These are phyloP conservation scores for Thielaviopsis musarum DNA, from an alignment of 2,329 filamentous ascomycete genomes.

Conservation along the genomic window DNA sequence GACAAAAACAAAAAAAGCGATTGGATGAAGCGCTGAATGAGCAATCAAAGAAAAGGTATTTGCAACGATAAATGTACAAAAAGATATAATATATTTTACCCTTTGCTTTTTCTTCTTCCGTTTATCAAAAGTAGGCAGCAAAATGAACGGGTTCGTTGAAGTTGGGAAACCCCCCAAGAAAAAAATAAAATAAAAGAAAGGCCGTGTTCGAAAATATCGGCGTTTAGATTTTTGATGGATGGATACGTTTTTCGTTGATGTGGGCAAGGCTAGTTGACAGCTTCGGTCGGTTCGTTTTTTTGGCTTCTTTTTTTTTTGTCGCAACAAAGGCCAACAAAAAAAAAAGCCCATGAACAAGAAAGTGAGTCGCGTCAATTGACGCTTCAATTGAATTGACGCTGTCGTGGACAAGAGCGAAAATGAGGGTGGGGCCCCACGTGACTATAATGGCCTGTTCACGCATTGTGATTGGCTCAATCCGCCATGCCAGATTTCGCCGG, in stretches of 20 bases:
- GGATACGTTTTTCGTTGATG: not conserved
- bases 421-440: conserved; percentile 8
- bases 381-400: too few relatives aligned
- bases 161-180: too few relatives aligned
- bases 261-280: not conserved
- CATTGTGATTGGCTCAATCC: conserved; percentile 3
- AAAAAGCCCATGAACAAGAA: not conserved
- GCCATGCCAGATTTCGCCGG: not conserved
- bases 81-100: too few relatives aligned
- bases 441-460: not conserved
- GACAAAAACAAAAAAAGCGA: not conserved
- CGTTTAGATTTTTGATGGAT: not conserved
- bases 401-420: conserved; percentile 7
- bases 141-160: too few relatives aligned
- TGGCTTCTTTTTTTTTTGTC: not conserved
- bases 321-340: not conserved
- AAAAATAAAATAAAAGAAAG: too few relatives aligned
- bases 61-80: too few relatives aligned
- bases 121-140: too few relatives aligned
- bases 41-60: not conserved
- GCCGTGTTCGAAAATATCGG: too few relatives aligned
- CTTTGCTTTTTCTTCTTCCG: too few relatives aligned
- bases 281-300: not conserved
- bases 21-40: not conserved
- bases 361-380: conserved; percentile 9